phyloP scores from a whole-genome alignment of 768 basidiomycete species.

The Gymnopilus dilepis region DNA sequence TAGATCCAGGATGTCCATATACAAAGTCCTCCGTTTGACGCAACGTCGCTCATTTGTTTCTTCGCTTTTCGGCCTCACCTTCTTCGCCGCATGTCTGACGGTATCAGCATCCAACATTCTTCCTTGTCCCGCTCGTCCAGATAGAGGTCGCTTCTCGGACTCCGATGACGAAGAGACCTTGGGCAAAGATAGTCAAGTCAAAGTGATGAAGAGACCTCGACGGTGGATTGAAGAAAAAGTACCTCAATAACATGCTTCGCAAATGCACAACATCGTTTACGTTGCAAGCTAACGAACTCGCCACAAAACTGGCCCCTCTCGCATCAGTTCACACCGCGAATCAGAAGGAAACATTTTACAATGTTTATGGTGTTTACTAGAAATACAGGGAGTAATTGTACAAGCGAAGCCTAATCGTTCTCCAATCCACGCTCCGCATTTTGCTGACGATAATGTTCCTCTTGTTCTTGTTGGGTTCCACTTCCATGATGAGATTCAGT shows the following conservation, averaged over 20 bases:
- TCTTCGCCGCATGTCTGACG: slow-evolving; percentile 77
- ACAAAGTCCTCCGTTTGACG: slow-evolving; percentile 63
- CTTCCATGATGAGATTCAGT: slow-evolving; percentile 36
- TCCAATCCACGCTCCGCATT: slow-evolving; percentile 30
- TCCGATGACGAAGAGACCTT: slow-evolving; percentile 37
- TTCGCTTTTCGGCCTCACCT: slow-evolving; percentile 81
- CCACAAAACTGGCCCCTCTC: background rate
- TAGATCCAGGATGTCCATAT: slow-evolving; percentile 58
- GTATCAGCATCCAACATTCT: slow-evolving; percentile 81
- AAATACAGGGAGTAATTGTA: slow-evolving; percentile 33
- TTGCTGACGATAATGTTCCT: slow-evolving; percentile 54
- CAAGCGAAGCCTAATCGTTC: slow-evolving; percentile 29
- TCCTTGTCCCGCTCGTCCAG: slow-evolving; percentile 77
- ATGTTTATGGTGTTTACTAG: slow-evolving; percentile 31
- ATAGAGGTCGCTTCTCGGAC: slow-evolving; percentile 65
- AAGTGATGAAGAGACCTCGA: slow-evolving; percentile 64
- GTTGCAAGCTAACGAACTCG: background rate
- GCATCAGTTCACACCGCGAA: background rate
- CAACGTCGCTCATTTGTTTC: slow-evolving; percentile 77
- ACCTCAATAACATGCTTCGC: slow-evolving; percentile 32
- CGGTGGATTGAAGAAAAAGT: slow-evolving; percentile 84
- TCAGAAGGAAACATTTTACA: slow-evolving; percentile 21
- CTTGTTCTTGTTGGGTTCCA: slow-evolving; percentile 67
- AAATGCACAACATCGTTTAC: background rate
- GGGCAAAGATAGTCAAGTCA: slow-evolving; percentile 43